Base-by-base conservation (phyloP, 2,329 filamentous ascomycete genomes). In the Trichoderma lentiforme region DNA sequence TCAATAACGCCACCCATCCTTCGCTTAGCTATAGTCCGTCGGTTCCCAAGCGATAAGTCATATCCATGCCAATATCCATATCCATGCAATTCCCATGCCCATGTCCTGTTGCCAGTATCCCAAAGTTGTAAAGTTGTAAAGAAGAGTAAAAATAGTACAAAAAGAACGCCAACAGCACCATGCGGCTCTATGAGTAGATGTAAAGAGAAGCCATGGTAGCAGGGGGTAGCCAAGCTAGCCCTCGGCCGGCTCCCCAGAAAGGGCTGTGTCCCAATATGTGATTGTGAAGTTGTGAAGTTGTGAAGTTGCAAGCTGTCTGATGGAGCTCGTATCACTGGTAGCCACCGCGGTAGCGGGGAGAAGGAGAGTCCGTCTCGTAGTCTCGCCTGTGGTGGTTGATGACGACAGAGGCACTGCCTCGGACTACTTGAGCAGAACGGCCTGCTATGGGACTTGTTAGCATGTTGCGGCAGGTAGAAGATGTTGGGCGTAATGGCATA, bases 371-470 rank as follows among this genome's bases (percentile, higher is more conserved):
- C 58, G 72, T 64, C n/a, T 82, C 80, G 43, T 78, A 79, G 62
- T 69, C 72, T 9, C 76, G 74, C 67, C 77, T 78, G 72, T 76
- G 71, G 75, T 81, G 79, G 75, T 80, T 79, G 75, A 81, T 75
- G 70, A 83, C 74, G n/a, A 75, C 71, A 75, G 75, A 77, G 56
- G 70, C 73, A 56, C 77, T 74, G 12, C 74, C 76, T 36, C 62
- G 75, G 32, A 73, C 71, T 32, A 78, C 76, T 67, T 74, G 53
- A n/a, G 78, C 74, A 24, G 69, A 70, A 71, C 79, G 77, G 32
- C 76, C 75, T 26, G 70, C 79, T 80, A 63, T 3, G 32, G 65
- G 39, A 12, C 32, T 57, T 39, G 75, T 80, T 73, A 78, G 76
- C 51, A 43, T 43, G 24, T 24, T 26, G 21, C 5, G 11, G 4